Base-by-base conservation (phyloP, 225 moss, liverwort and hornwort species). In the Pseudoscleropodium purum region DNA sequence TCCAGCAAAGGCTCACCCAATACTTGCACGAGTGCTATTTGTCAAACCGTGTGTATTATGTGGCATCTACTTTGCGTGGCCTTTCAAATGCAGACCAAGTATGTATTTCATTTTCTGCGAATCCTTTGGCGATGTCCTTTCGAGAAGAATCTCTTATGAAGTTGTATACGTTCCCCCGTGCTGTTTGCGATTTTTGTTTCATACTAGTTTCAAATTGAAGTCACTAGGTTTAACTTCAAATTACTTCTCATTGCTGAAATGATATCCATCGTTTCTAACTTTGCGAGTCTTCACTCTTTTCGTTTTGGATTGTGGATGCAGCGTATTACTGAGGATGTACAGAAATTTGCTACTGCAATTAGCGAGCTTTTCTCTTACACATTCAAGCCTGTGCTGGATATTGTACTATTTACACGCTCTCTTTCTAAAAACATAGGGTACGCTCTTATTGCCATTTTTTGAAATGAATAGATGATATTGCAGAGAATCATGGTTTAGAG, bases 81-180 rank as follows among this genome's bases (percentile, higher is more conserved):
- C 94, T 94, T 88, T 93, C 94, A 68, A 93, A 94, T 94, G 94
- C 94, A 90, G 94, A 94, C 85, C 94, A 94, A 92, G 94, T 94
- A 94, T 74, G 91, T 88, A 30, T 77, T 51, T 45, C 84, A 43
- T 30, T 49, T 85, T 87, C 67, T 61, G 67, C 39, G 21, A 73
- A 57, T 87, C 79, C 25, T 68, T 67, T 66, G 41, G 26, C 41
- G 26, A 75, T 76, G 37, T n/a, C 29, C 63, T 76, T 30, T 60
- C 59, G 59, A 61, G 81, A 87, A 90, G 62, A 76, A 82, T 85
- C 61, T 84, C 81, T 74, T 37, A 52, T 45, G 84, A 85, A 61
- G 60, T 60, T 65, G 12, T 73, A 57, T 68, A 57, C 33, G 57
- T 59, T 59, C 39, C 39, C 30, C 23, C 30, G 75, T 88, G 33